These are phyloP conservation scores for Pseudogymnoascus destructans DNA, from an alignment of 2,329 filamentous ascomycete species.

Conservation along the genomic window DNA sequence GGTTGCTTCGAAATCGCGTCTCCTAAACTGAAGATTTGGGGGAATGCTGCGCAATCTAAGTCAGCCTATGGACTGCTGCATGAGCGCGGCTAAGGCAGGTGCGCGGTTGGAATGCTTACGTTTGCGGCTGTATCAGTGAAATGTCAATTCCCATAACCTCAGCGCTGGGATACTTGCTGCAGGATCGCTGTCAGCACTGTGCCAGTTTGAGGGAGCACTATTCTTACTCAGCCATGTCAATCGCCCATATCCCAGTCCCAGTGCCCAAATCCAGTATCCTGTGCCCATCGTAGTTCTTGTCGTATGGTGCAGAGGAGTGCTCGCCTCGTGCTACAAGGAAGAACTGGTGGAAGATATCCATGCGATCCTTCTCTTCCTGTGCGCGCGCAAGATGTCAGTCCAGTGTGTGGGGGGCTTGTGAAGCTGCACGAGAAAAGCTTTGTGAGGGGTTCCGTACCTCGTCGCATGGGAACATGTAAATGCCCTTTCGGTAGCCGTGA, in stretches of 20 bases:
- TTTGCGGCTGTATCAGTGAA: constrained; percentile 45
- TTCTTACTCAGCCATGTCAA: constrained; percentile 66
- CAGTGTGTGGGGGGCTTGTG: neutral
- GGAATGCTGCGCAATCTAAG: constrained; percentile 46
- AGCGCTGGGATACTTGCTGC: constrained; percentile 40
- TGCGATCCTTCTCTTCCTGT: constrained; percentile 59
- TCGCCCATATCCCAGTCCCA: constrained; percentile 84
- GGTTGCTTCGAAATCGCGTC: constrained; percentile 63
- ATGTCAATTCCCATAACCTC: constrained; percentile 50
- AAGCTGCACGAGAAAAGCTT: constrained; percentile 3
- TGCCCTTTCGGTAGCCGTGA: constrained; percentile 51
- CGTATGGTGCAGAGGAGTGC: constrained; percentile 31
- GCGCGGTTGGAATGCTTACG: constrained; percentile 30
- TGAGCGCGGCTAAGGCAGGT: constrained; percentile 28
- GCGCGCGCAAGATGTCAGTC: constrained; percentile 14
- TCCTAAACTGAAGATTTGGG: constrained; percentile 52
- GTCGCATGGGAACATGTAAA: constrained; percentile 69
- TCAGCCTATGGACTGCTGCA: constrained; percentile 18
- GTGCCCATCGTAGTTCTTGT: constrained; percentile 21
- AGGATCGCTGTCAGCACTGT: neutral
- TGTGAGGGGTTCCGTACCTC: constrained; percentile 37
- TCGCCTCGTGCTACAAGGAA: constrained; percentile 47
- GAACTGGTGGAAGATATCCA: constrained; percentile 73
- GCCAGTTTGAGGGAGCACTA: neutral
- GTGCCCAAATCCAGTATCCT: constrained; percentile 59